Evolutionary conservation across 2,329 filamentous ascomycete species (phyloP), one percentile per base, ranked within the genome.

Genomic region (Erysiphe pulchra): DNA sequence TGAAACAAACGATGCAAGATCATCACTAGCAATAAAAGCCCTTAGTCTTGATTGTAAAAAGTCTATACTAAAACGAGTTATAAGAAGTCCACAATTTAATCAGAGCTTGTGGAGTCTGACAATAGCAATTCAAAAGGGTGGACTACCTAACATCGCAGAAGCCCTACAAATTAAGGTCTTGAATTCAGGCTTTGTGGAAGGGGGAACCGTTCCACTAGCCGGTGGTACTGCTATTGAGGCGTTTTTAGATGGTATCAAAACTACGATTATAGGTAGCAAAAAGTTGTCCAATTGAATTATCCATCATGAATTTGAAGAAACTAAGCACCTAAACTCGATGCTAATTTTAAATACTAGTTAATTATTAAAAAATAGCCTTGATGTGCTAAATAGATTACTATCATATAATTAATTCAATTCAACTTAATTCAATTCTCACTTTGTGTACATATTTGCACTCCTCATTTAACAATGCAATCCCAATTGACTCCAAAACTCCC

Each of bases 221-320:
- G 86, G 86, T 45, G 82, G 80, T 6, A 79, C 90, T 54, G 87
- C 87, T 12, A 77, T 98, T 1, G 79, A 92, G 63, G 82, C 81
- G 3, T 98, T 98, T 61, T 70, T 98, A 18, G 74, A 92, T 47
- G 90, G 87, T 2, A 77, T 94, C 42, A 90, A 80, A 68, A 78
- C 33, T 5, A 34, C 33, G 33, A 16, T 34, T 13, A 16, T 14
- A 34, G 33, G n/a, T 14, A 16, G n/a, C 33, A 13, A 16, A 13
- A 14, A 34, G 2, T 7, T 16, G n/a, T 9, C n/a, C 9, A 16
- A 34, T 34, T 34, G 33, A 34, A 28, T 28, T 28, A 6, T 28
- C 24, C 5, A 28, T 28, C 4, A 5, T 28, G 24, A 8, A 28
- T 28, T 28, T 28, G 24, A 28, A 28, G 24, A 28, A 28, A 28